Conservation (phyloP, 148 eudicot species). For the Oxyria digyna region DNA sequence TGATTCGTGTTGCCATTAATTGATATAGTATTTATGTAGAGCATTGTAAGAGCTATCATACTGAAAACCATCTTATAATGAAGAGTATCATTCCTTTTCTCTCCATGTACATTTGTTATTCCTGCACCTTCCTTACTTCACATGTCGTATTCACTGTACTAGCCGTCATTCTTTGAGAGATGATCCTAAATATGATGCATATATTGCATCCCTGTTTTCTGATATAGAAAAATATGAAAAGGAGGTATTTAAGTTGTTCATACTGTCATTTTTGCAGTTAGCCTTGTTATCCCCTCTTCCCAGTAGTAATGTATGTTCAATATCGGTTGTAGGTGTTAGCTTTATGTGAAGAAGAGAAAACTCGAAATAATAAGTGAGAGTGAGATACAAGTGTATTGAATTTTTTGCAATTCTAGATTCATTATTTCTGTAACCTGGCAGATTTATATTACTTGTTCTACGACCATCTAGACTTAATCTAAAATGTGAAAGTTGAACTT, state of each 20-base stretch:
- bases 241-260: conserved; percentile 43
- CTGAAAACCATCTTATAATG: no score
- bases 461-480: background rate
- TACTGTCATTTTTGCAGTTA: background rate
- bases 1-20: no score
- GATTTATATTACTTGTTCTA: background rate
- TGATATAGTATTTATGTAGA: no score
- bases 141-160: conserved; percentile 85
- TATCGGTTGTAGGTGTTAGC: conserved; percentile 43
- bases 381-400: conserved; percentile 8
- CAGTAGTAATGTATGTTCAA: background rate
- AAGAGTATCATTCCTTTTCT: no score
- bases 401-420: background rate
- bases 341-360: conserved; percentile 63
- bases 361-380: conserved; percentile 72
- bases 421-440: background rate
- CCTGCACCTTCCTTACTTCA: no score
- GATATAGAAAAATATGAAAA: conserved; percentile 67
- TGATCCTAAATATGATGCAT: conserved; percentile 66
- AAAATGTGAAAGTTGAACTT: background rate
- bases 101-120: no score
- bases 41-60: no score
- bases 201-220: conserved; percentile 53
- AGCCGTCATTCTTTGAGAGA: conserved; percentile 81
- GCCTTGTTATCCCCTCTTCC: background rate